Evolutionary conservation across 768 basidiomycete species (phyloP).

Genomic region (Tulasnella sp.): DNA sequence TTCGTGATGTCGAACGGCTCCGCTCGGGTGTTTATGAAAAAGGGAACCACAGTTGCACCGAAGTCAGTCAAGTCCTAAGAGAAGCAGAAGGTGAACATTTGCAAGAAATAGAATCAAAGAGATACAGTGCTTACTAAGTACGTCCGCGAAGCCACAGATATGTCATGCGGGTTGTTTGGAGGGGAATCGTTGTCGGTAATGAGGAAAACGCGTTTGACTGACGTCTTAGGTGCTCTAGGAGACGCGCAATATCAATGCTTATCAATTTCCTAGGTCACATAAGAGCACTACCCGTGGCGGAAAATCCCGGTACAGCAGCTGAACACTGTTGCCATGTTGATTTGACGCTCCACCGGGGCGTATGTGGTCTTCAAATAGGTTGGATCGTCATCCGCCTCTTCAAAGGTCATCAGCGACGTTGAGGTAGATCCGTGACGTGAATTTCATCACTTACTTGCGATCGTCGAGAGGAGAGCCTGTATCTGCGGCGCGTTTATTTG

Average conservation of each 20-base stretch:
- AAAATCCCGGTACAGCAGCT: slow-evolving; percentile 88
- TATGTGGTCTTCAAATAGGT: slow-evolving; percentile 60
- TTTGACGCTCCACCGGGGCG: slow-evolving; percentile 62
- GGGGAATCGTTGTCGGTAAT: slow-evolving; percentile 92
- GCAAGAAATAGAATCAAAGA: neutral
- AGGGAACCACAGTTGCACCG: slow-evolving; percentile 80
- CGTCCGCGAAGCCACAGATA: slow-evolving; percentile 39
- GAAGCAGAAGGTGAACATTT: neutral
- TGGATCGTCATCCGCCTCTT: slow-evolving; percentile 71
- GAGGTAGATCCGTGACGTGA: neutral
- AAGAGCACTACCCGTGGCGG: slow-evolving; percentile 71
- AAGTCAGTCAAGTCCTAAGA: slow-evolving; percentile 77
- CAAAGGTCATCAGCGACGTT: neutral
- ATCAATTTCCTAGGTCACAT: neutral
- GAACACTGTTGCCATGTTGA: slow-evolving; percentile 88
- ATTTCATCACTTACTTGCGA: slow-evolving; percentile 62
- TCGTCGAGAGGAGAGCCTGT: slow-evolving; percentile 71
- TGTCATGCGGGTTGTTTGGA: slow-evolving; percentile 40
- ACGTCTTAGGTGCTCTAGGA: slow-evolving; percentile 77
- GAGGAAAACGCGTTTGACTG: slow-evolving; percentile 89
- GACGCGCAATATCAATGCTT: neutral
- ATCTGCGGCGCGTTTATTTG: slow-evolving; percentile 81
- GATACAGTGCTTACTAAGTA: slow-evolving; percentile 50
- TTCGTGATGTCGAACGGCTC: slow-evolving; percentile 70
- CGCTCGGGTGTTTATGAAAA: slow-evolving; percentile 76